Evolutionary conservation across 192 early-diverging fungal genomes (phyloP), one percentile per base, ranked within the genome.

Genomic region (Pilaira anomala): DNA sequence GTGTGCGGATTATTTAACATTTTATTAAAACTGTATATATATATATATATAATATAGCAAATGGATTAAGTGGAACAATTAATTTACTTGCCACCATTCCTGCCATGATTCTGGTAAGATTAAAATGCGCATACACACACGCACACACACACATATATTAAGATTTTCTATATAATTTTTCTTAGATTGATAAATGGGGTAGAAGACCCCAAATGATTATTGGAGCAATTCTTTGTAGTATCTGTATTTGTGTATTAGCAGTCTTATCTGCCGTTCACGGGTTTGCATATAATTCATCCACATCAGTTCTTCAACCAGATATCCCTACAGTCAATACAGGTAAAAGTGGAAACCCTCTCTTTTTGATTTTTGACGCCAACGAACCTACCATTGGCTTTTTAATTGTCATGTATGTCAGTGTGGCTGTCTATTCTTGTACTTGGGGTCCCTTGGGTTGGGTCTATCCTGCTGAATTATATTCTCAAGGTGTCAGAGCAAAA

Each of bases 371-470:
- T 56, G 62, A 75, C 48, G 68, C 76, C n/a, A 64, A 45, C 21
- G 76, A 56, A 3, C 54, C 73, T 3, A 79, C 75, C 16, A 76
- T 80, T 18, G 60, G 69, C 45, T 69, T 79, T 51, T 78, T 89
- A 16, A 78, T 85, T 36, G 78, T 80, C 63, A 75, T 86, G 26
- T 90, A 87, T 62, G 21, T 88, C n/a, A 91, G 87, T 72, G 81
- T 91, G 8, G 74, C 76, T 29, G 78, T 76, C 12, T 93, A 91
- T 58, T 88, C 88, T 19, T 79, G 71, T 63, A 86, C 89, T 16
- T 93, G 92, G 91, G 92, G 92, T 13, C 88, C 92, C 24, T 79
- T 89, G 5, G 87, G 82, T 9, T 94, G 91, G 91, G 73, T 91
- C 5, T 84, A 89, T 52, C 76, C 88, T 3, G 83, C 91, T 13